Base-by-base conservation (phyloP, 495 filamentous ascomycete genomes). In the Aspergillus egyptiacus region DNA sequence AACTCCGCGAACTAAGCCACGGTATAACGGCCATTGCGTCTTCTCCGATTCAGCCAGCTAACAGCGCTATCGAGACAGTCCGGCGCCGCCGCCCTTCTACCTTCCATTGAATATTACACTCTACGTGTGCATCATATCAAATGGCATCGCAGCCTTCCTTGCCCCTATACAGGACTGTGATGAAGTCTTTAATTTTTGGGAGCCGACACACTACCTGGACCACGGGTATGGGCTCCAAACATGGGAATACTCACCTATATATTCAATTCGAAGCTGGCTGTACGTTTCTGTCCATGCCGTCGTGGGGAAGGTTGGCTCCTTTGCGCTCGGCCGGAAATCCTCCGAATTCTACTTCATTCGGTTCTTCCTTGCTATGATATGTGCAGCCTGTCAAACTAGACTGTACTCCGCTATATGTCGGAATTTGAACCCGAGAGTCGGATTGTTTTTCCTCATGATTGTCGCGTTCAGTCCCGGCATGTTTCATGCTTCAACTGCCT, bases 111-210 rank as follows among this genome's bases (percentile, higher is more conserved):
- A 89, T 51, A 71, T 77, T 30, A 81, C 84, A 2, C 88, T 96
- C 63, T 89, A 87, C 56, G 59, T 87, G 47, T 90, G 90, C 51
- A 70, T 94, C 27, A 65, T 71, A 35, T 80, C 83, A 42, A 88
- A 93, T 60, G 46, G 81, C 17, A 56, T 91, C 23, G 85, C 91
- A 18, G 91, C 91, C n/a, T 57, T 83, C 15, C 91, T 81, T 58
- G 79, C 88, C 0, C 95, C 94, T 0, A 96, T 99, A 57, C 91
- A 96, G 59, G 94, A 99, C 66, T 99, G 94, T 61, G 94, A 99
- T 62, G 94, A 99, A 70, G 89, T 91, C 3, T 99, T 95, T 75
- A 99, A 99, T 60, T 99, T 94, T 70, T 99, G 94, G 94, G 94
- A 99, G 59, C 93, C 94, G 1, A 82, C 89, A 0, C 94, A 99